A percentile compares a stretch with the other conserved stretches of the same genome.
phyloP scores from a whole-genome alignment of 306 rosid species.

The Prunus campanulata region DNA sequence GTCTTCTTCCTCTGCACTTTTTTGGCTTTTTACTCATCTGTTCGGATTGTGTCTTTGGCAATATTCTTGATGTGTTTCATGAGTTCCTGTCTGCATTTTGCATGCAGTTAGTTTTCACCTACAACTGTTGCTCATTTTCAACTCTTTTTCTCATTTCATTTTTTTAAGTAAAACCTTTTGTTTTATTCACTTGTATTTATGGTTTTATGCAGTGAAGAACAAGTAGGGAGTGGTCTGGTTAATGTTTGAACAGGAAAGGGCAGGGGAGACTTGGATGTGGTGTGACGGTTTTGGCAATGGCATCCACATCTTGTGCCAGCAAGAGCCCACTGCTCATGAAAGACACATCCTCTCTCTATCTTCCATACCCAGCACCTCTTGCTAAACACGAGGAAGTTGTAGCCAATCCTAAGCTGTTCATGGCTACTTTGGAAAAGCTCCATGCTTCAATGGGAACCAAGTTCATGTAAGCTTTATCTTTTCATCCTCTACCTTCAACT shows the following conservation, averaged over 20 bases:
- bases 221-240: constrained; percentile 23
- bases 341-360: constrained; percentile 35
- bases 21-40: constrained; percentile 25
- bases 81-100: constrained; percentile 1
- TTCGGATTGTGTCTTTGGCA: constrained; percentile 29
- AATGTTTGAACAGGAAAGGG: constrained; percentile 30
- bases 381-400: constrained; percentile 60
- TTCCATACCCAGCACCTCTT: constrained; percentile 55
- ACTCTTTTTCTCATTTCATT: neutral
- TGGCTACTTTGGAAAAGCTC: constrained; percentile 67
- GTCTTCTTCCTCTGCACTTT: constrained; percentile 31
- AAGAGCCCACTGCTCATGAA: constrained; percentile 40
- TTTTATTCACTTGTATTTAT: constrained; percentile 7
- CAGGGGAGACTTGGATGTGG: constrained; percentile 12
- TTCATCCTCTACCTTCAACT: neutral
- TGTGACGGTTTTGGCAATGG: constrained; percentile 44
- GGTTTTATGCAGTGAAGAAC: constrained; percentile 22
- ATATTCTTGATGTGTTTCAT: constrained; percentile 1
- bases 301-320: constrained; percentile 55
- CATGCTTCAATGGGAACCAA: constrained; percentile 71
- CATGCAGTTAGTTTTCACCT: constrained; percentile 5
- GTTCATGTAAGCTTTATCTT: constrained; percentile 62
- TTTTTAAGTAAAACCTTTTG: neutral
- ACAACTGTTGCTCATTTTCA: neutral
- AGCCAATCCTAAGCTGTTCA: constrained; percentile 51